Evolutionary conservation across 257 asterid species (phyloP).

Genomic region (Nicotiana paniculata): DNA sequence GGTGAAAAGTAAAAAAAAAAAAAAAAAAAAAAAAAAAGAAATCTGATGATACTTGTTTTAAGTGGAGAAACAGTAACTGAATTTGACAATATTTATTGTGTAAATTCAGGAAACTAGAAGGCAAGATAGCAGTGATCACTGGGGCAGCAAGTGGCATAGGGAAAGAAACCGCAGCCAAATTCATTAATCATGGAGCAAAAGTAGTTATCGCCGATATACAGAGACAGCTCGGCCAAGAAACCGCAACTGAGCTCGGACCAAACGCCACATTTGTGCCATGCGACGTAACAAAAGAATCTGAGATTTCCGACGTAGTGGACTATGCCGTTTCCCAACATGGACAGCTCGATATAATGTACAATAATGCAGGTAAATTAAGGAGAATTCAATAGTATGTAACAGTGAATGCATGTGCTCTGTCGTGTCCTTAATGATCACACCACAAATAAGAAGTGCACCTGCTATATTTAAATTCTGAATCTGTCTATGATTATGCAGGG

Average conservation of each 20-base stretch:
- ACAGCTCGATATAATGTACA: conserved; percentile 76
- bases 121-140: conserved; percentile 77
- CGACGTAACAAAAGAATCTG: conserved; percentile 60
- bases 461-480: not conserved
- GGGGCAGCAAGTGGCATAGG: conserved; percentile 90
- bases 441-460: not conserved
- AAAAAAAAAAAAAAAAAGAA: no score
- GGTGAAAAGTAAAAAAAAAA: no score
- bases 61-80: no score
- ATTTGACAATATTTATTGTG: not conserved
- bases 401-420: not conserved
- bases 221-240: conserved; percentile 30
- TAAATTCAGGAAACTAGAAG: conserved; percentile 51
- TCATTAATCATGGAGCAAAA: conserved; percentile 66
- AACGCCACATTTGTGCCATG: conserved; percentile 56
- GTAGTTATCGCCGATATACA: conserved; percentile 72
- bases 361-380: conserved; percentile 55
- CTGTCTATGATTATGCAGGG: not conserved
- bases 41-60: no score
- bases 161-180: conserved; percentile 60
- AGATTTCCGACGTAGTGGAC: conserved; percentile 58
- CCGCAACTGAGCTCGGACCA: conserved; percentile 52
- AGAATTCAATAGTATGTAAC: no score
- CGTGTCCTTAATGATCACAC: not conserved
- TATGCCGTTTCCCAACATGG: conserved; percentile 51